These are phyloP conservation scores for Carex sylvatica DNA, from an alignment of 202 grass and related monocot species.

Conservation along the genomic window DNA sequence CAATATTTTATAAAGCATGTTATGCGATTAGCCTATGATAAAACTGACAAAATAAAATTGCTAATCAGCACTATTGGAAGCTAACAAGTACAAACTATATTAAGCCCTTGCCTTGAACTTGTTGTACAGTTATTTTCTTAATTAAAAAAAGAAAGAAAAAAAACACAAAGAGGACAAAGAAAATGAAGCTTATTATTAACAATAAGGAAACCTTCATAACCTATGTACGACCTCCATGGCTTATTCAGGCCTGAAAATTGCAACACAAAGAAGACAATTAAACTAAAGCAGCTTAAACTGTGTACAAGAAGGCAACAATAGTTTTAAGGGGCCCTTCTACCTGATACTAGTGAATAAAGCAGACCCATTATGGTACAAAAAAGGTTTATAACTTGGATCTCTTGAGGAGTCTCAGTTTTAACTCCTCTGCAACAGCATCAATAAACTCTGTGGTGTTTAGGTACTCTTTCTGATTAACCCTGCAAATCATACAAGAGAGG, in stretches of 20 bases:
- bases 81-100: neutral
- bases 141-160: neutral
- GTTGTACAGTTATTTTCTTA: neutral
- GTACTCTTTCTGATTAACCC: conserved; percentile 38
- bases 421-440: conserved; percentile 48
- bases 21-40: no score
- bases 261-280: neutral
- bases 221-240: neutral
- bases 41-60: no score
- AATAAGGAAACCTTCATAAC: neutral
- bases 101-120: neutral
- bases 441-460: conserved; percentile 45
- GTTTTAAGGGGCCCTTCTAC: neutral
- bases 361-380: neutral
- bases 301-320: neutral
- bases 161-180: neutral
- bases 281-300: neutral
- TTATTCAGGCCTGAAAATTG: conserved; percentile 17
- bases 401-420: conserved; percentile 31
- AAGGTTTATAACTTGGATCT: conserved; percentile 41
- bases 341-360: neutral
- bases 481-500: conserved; percentile 2
- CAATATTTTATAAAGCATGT: no score
- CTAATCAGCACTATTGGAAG: neutral
- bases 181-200: neutral